A percentile compares a stretch with the other conserved stretches of the same genome.
These are phyloP conservation scores for Sugiyamaella sp. DNA, from an alignment of 1,139 yeast genomes.

Conservation along the genomic window DNA sequence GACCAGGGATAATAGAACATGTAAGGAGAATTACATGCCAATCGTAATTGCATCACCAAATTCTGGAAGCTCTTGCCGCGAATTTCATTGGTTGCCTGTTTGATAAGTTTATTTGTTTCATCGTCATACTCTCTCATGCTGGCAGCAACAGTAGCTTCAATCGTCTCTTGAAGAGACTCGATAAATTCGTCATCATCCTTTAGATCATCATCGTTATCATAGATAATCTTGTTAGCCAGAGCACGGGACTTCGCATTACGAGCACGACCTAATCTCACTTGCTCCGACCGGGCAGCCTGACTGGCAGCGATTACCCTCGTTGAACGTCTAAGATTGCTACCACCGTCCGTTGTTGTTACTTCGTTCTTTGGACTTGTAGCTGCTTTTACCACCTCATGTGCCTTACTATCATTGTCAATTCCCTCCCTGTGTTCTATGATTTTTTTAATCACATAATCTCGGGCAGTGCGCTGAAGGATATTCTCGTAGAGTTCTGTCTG, in stretches of 20 bases:
- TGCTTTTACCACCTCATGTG: too few relatives aligned
- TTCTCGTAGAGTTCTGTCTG: constrained; percentile 69
- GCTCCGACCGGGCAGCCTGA: background rate
- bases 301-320: background rate
- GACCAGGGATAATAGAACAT: constrained; percentile 80
- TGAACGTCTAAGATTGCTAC: background rate
- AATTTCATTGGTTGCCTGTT: constrained; percentile 14
- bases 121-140: constrained; percentile 4
- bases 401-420: constrained; percentile 4
- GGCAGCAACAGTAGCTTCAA: background rate
- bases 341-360: background rate
- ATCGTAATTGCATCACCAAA: constrained; percentile 78
- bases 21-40: constrained; percentile 84
- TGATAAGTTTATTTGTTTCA: constrained; percentile 11
- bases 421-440: constrained; percentile 40
- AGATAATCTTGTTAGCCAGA: constrained; percentile 1
- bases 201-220: constrained; percentile 21
- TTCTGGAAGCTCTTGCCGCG: constrained; percentile 57
- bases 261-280: background rate
- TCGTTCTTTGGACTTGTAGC: too few relatives aligned
- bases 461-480: constrained; percentile 52
- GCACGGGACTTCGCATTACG: constrained; percentile 12
- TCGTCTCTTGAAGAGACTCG: constrained; percentile 12
- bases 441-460: constrained; percentile 41
- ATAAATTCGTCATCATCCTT: constrained; percentile 20